Base-by-base conservation (phyloP, 1,284 basidiomycete genomes). In the Sphaerobolus stellatus region DNA sequence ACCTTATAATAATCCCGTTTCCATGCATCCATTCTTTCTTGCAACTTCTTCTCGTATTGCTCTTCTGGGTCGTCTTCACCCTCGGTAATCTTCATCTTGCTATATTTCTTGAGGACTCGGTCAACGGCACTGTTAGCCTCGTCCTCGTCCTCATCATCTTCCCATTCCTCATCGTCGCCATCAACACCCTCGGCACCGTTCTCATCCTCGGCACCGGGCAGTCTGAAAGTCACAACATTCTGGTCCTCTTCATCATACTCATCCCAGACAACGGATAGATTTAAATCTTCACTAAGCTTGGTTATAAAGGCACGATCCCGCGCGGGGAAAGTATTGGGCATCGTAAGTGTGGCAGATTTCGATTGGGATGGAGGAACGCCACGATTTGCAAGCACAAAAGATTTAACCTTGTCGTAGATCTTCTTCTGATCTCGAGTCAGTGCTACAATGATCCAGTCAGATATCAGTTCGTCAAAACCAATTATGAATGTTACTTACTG, bases 1-100 rank as follows among this genome's bases (percentile, higher is more conserved):
- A 92, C 92, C 78, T 81, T 80, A 74, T 99, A 99, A 73, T 99
- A 98, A 3, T 72, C 74, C 56, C 82, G 75, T 76, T 99, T 99
- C 93, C 94, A 98, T 61, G 90, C 86, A 46, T 86, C 83, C 86
- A 99, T 92, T 74, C 91, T 93, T 64, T 89, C 83, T 60, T 84
- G 80, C 31, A 96, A 61, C 40, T 82, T 84, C 62, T 79, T 70
- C 66, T 93, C 88, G 64, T 93, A 78, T 50, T 88, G 78, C 54
- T 83, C 82, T 61, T 94, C 92, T 64, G 91, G 90, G 48, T 85
- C 87, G 29, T 83, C 84, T 41, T 86, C 83, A 41, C 86, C 84
- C 53, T 80, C 78, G 61, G 80, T 74, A 13, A 93, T 82, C 41
- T 84, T 86, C 16, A 94, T 92, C 68, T 88, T 90, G 61, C 85